These are phyloP conservation scores for Trichoderma orchidacearum DNA, from an alignment of 495 filamentous ascomycete species.

Conservation along the genomic window DNA sequence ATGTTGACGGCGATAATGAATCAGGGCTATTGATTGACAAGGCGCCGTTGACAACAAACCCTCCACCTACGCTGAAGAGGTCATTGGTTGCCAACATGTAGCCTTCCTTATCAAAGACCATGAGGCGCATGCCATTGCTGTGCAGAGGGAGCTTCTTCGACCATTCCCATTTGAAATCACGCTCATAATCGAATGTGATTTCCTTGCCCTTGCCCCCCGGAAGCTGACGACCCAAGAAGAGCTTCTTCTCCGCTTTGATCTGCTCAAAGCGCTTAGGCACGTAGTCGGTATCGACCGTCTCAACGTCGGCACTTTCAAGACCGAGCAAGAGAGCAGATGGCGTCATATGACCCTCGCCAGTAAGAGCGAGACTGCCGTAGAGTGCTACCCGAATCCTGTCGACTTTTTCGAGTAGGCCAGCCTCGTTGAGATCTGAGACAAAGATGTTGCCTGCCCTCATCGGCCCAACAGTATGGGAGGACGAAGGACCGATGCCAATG, in stretches of 20 bases:
- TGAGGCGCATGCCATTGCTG: slow-evolving; percentile 24
- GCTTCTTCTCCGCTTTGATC: slow-evolving; percentile 19
- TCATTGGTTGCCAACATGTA: slow-evolving; percentile 22
- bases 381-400: slow-evolving; percentile 20
- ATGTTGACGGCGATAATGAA: slow-evolving; percentile 4
- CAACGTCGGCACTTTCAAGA: slow-evolving; percentile 18
- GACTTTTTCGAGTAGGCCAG: slow-evolving; percentile 15
- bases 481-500: slow-evolving; percentile 22
- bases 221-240: slow-evolving; percentile 17
- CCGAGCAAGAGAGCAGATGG: slow-evolving; percentile 19
- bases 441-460: slow-evolving; percentile 23
- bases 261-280: slow-evolving; percentile 17
- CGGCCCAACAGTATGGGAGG: slow-evolving; percentile 21
- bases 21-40: slow-evolving; percentile 9
- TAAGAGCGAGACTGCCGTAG: slow-evolving; percentile 22
- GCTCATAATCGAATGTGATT: slow-evolving; percentile 19
- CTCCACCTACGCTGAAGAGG: slow-evolving; percentile 21
- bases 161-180: slow-evolving; percentile 23
- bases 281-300: slow-evolving; percentile 19
- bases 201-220: slow-evolving; percentile 14
- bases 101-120: slow-evolving; percentile 19
- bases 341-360: slow-evolving; percentile 23
- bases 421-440: slow-evolving; percentile 16
- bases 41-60: slow-evolving; percentile 21
- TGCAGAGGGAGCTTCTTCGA: slow-evolving; percentile 19